Percentiles rank a stretch among this genome's conserved stretches.
phyloP scores from a whole-genome alignment of 768 basidiomycete species.

The Termitomyces eurrhizus region DNA sequence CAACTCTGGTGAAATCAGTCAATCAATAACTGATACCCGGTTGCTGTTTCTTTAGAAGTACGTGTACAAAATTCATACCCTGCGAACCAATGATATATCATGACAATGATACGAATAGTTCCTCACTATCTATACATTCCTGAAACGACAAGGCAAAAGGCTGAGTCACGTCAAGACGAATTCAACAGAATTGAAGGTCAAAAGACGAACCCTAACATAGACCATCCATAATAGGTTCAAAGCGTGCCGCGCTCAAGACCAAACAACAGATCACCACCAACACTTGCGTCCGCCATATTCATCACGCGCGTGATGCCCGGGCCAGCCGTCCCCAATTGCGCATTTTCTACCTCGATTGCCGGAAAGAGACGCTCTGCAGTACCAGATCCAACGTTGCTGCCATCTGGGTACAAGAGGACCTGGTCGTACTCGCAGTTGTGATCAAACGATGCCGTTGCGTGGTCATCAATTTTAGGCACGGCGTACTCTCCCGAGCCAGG shows the following conservation, averaged over 20 bases:
- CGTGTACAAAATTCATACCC: neutral
- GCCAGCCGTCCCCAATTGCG: neutral
- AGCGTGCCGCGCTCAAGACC: neutral
- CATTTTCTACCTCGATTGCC: neutral
- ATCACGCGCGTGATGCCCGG: too few species aligned
- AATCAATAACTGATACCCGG: neutral
- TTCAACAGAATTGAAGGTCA: neutral
- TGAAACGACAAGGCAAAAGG: neutral
- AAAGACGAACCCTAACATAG: neutral
- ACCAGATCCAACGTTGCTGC: neutral
- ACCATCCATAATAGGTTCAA: neutral
- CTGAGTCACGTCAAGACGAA: neutral
- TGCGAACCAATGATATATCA: neutral
- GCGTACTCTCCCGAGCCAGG: too few species aligned
- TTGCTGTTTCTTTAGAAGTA: too few species aligned
- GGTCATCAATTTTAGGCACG: neutral
- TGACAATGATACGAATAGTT: neutral
- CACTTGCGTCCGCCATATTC: neutral
- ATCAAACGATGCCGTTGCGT: too few species aligned
- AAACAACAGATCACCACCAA: neutral
- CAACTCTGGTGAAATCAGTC: neutral
- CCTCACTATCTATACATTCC: neutral
- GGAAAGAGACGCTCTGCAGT: neutral
- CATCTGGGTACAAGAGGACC: neutral
- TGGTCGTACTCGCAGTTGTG: neutral